These are phyloP conservation scores for Atkinsonella hypoxylon DNA, from an alignment of 2,329 filamentous ascomycete genomes.

Conservation along the genomic window DNA sequence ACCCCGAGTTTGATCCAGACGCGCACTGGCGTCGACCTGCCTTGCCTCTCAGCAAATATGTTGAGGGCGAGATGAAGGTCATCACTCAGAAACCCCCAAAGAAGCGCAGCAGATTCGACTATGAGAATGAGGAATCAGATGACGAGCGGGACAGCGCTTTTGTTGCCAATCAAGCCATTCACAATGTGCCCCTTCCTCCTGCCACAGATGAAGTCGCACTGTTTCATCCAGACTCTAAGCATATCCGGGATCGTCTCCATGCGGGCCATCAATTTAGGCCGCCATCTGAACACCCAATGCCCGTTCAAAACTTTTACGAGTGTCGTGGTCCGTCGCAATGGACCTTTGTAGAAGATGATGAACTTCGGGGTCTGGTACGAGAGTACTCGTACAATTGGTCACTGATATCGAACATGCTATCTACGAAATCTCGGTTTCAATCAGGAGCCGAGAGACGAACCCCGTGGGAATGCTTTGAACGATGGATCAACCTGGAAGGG, in stretches of 20 bases:
- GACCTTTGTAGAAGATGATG: conserved; percentile 83
- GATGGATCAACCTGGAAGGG: conserved; percentile 87
- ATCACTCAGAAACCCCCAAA: conserved; percentile 50
- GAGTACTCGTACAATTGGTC: conserved; percentile 98
- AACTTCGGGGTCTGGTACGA: conserved; percentile 70
- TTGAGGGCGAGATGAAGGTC: conserved; percentile 67
- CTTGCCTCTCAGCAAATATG: conserved; percentile 75
- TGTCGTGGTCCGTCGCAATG: conserved; percentile 79
- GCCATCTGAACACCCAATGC: conserved; percentile 85
- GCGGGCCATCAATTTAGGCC: conserved; percentile 87
- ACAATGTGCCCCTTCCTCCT: conserved; percentile 43
- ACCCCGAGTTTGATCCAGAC: conserved; percentile 53
- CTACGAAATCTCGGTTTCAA: conserved; percentile 62
- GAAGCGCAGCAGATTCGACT: conserved; percentile 76
- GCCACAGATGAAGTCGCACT: conserved; percentile 69
- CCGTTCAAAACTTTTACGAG: conserved; percentile 81
- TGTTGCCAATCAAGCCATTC: conserved; percentile 37
- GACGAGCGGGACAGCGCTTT: conserved; percentile 45
- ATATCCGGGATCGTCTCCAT: conserved; percentile 79
- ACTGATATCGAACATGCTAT: conserved; percentile 72
- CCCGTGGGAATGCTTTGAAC: conserved; percentile 97
- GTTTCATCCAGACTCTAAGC: conserved; percentile 81
- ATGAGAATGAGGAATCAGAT: conserved; percentile 60
- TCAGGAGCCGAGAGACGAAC: conserved; percentile 83
- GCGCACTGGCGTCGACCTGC: conserved; percentile 64